Evolutionary conservation across 2,329 filamentous ascomycete species (phyloP).

Genomic region (Lanzia echinophila): DNA sequence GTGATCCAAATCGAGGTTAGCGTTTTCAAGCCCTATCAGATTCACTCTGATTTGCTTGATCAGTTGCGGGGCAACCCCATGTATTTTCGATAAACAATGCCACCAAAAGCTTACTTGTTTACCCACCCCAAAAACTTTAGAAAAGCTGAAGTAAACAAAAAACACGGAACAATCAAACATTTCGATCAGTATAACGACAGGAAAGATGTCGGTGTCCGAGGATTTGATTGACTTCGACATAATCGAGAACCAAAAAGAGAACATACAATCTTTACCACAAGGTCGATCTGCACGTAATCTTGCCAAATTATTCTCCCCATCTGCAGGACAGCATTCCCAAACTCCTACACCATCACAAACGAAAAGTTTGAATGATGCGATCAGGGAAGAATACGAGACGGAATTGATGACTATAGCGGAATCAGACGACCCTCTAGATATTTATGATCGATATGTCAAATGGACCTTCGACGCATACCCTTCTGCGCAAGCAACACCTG

Average conservation of each 20-base stretch:
- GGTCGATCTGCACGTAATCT: slow-evolving; percentile 86
- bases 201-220: slow-evolving; percentile 40
- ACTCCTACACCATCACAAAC: slow-evolving; percentile 66
- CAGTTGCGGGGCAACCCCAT: no score
- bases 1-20: no score
- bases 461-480: slow-evolving; percentile 97
- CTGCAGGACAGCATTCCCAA: slow-evolving; percentile 49
- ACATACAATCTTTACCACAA: slow-evolving; percentile 87
- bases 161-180: background rate
- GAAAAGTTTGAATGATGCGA: slow-evolving; percentile 69
- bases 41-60: no score
- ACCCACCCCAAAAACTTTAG: no score
- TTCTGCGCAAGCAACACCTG: slow-evolving; percentile 81
- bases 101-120: no score
- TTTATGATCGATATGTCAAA: slow-evolving; percentile 93
- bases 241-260: slow-evolving; percentile 96
- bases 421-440: slow-evolving; percentile 88
- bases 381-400: slow-evolving; percentile 77
- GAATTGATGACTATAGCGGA: slow-evolving; percentile 75
- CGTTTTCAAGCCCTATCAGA: no score
- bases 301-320: slow-evolving; percentile 70
- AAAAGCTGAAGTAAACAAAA: background rate
- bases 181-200: slow-evolving; percentile 12
- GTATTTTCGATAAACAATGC: no score
- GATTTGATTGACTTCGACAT: slow-evolving; percentile 74